Base-by-base conservation (phyloP, 805 yeast genomes). In the Ogataea pignaliae region DNA sequence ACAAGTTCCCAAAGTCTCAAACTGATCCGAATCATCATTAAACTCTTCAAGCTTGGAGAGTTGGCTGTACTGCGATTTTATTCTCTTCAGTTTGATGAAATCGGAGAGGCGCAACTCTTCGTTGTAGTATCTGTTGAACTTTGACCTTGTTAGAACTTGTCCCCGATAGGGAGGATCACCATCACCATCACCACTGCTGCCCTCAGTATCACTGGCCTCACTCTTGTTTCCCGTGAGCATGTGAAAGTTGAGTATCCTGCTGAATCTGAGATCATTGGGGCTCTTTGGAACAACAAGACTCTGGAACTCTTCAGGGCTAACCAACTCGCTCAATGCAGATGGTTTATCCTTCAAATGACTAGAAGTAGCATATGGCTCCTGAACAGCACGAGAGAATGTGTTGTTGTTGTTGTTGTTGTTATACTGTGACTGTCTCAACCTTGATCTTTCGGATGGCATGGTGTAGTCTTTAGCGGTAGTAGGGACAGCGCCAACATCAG, bases 1-100 rank as follows among this genome's bases (percentile, higher is more conserved):
- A 64, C 97, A 89, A 6, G 70, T 68, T 6, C 69, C 66, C 12
- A 78, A 51, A 17, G 69, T 60, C 3, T 65, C 54, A 26, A 61
- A 61, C 6, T 61, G 50, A 8, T 63, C 68, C 16, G 26, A 30
- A 8, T 62, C 67, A 2, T 60, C 61, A 13, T 15, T 11, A 13
- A 26, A 17, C 29, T 16, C 28, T 17, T 13, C 31, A 36, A 39
- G 29, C 33, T 5, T 14, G 7, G 18, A 17, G 29, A 10, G 31
- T 29, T 29, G 15, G 14, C 13, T 12, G 15, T 4, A 6, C 9
- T 11, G 29, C 15, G 41, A 13, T 2, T 36, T 29, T n/a, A 4
- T 29, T 17, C 59, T 40, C 43, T 50, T 54, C 43, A 59, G 57
- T 17, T 45, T 38, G 2, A 65, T 49, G 32, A 65, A 40, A 45